Evolutionary conservation across 2,329 filamentous ascomycete species (phyloP).

Genomic region (Microcyclospora tardicrescens): DNA sequence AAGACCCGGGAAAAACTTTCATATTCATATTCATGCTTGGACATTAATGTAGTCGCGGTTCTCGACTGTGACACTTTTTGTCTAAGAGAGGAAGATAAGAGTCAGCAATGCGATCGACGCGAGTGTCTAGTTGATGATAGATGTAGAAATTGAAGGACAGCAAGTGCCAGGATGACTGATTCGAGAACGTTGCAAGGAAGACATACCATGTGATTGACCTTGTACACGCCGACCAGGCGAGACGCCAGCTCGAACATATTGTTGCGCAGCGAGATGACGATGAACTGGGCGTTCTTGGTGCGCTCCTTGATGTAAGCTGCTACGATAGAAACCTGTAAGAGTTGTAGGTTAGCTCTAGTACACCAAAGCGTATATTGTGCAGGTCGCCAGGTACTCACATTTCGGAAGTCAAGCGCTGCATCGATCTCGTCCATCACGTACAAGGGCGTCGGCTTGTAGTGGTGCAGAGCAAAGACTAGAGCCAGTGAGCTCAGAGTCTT

Average conservation of each 20-base stretch:
- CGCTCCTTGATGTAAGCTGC: constrained; percentile 98
- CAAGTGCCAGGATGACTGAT: neutral
- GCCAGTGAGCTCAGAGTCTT: constrained; percentile 91
- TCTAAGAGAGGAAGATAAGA: constrained; percentile 22
- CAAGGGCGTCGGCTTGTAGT: constrained; percentile 92
- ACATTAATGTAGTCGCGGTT: constrained; percentile 34
- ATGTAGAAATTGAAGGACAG: constrained; percentile 1
- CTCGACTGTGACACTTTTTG: constrained; percentile 41
- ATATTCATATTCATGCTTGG: no score
- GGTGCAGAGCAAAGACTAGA: constrained; percentile 93
- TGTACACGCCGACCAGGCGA: constrained; percentile 91
- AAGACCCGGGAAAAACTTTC: no score
- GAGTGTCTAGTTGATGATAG: neutral
- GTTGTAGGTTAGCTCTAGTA: neutral
- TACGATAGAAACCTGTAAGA: constrained; percentile 76
- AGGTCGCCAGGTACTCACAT: constrained; percentile 49
- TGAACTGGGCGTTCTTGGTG: constrained; percentile 98
- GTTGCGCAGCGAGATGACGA: constrained; percentile 93
- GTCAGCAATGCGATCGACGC: constrained; percentile 7
- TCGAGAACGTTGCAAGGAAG: neutral
- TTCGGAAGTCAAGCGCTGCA: constrained; percentile 91
- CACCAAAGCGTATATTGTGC: neutral
- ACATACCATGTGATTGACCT: constrained; percentile 87
- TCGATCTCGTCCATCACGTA: constrained; percentile 99
- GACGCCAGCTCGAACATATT: constrained; percentile 99